A percentile compares a stretch with the other conserved stretches of the same genome.
Evolutionary conservation across 108 stramenopile genomes (phyloP).

Genomic region (Cyclostephanos tholiformis): DNA sequence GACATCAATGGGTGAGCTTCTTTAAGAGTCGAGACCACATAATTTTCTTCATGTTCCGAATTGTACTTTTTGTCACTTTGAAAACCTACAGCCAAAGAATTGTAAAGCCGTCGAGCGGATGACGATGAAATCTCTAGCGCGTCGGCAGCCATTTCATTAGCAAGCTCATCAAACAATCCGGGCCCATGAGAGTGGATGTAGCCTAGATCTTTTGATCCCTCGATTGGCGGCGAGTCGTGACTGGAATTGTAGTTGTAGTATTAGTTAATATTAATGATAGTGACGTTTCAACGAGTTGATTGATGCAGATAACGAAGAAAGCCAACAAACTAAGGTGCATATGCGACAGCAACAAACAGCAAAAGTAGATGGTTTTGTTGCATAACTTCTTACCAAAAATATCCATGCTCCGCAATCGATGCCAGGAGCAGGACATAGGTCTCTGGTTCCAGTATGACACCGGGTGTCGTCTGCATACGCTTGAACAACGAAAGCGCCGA

Average conservation of each 20-base stretch:
- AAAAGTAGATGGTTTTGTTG: neutral
- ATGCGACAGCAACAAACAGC: neutral
- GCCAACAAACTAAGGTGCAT: neutral
- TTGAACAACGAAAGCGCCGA: slow-evolving; percentile 65
- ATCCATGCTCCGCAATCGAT: slow-evolving; percentile 72
- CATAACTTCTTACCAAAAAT: slow-evolving; percentile 45
- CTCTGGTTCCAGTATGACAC: slow-evolving; percentile 69
- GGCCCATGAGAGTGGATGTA: slow-evolving; percentile 56
- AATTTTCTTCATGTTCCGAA: neutral
- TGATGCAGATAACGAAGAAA: neutral
- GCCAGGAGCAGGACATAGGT: slow-evolving; percentile 71
- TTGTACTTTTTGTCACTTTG: slow-evolving; percentile 19
- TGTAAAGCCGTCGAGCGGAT: slow-evolving; percentile 75
- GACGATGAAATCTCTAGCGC: slow-evolving; percentile 72
- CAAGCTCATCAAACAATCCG: slow-evolving; percentile 71
- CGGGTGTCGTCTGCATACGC: slow-evolving; percentile 57
- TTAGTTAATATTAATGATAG: too few species aligned
- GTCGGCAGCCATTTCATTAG: slow-evolving; percentile 71
- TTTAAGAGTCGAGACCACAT: slow-evolving; percentile 39
- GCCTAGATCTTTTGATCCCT: slow-evolving; percentile 55
- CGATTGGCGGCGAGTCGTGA: slow-evolving; percentile 49
- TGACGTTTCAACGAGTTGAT: too few species aligned
- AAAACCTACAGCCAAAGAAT: slow-evolving; percentile 65
- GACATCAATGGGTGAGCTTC: slow-evolving; percentile 61
- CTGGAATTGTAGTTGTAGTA: neutral